A percentile compares a stretch with the other conserved stretches of the same genome.
phyloP scores from a whole-genome alignment of 2,329 filamentous ascomycete species.

The Dothiorella sarmentorum region DNA sequence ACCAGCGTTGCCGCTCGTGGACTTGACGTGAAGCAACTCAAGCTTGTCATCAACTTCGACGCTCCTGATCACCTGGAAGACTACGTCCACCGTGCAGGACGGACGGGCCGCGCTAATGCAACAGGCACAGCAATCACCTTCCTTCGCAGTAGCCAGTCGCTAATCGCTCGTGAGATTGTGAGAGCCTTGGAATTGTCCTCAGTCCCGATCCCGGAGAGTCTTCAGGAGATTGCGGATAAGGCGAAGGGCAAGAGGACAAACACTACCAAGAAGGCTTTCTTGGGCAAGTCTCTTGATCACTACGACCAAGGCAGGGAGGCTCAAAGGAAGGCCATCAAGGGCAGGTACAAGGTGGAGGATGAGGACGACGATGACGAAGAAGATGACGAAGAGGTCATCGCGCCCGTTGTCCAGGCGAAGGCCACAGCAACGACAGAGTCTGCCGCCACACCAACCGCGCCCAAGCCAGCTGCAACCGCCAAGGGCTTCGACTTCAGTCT shows the following conservation, averaged over 20 bases:
- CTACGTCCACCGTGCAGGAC: conserved; percentile 90
- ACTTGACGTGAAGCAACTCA: conserved; percentile 92
- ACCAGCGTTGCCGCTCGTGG: conserved; percentile 95
- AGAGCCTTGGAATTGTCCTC: conserved; percentile 92
- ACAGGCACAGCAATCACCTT: conserved; percentile 94
- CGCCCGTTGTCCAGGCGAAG: conserved; percentile 59
- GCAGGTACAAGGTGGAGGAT: conserved; percentile 63
- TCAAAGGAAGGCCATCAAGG: conserved; percentile 79
- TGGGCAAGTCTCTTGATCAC: conserved; percentile 87
- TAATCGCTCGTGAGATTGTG: conserved; percentile 80
- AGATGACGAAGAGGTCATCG: conserved; percentile 61
- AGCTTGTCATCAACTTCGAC: conserved; percentile 93
- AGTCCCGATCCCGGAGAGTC: conserved; percentile 70
- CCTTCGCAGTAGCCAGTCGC: conserved; percentile 85
- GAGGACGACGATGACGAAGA: conserved; percentile 71
- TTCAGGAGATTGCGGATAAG: conserved; percentile 65
- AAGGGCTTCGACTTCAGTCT: conserved; percentile 53
- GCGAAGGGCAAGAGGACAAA: conserved; percentile 91
- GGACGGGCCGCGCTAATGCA: conserved; percentile 91
- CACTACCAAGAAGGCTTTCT: conserved; percentile 78
- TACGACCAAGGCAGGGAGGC: conserved; percentile 89
- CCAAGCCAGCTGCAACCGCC: conserved; percentile 19
- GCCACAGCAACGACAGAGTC: conserved; percentile 40
- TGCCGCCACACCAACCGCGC: conserved; percentile 14
- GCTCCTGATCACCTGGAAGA: conserved; percentile 93